These are phyloP conservation scores for Sugiyamaella smithiae DNA, from an alignment of 805 yeast genomes.

Conservation along the genomic window DNA sequence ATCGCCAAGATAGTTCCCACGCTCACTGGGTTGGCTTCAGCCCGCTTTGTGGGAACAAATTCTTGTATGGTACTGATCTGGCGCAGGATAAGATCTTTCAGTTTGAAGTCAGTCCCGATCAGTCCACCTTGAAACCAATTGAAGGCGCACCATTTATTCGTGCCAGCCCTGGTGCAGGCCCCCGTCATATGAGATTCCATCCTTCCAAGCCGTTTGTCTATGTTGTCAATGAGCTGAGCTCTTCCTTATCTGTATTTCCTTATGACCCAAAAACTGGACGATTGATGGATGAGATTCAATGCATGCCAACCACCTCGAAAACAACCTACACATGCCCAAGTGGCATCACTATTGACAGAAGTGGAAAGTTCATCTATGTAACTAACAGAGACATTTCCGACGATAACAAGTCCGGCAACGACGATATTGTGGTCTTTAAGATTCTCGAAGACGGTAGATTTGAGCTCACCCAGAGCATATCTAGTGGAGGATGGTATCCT, in stretches of 20 bases:
- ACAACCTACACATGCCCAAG: conserved; percentile 6
- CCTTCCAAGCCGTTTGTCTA: conserved; percentile 10
- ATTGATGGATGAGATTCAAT: conserved; percentile 3
- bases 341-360: conserved; percentile 9
- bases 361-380: conserved; percentile 8
- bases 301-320: conserved; percentile 1
- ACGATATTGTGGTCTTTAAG: conserved; percentile 12
- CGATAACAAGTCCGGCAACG: conserved; percentile 11
- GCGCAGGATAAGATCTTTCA: conserved; percentile 16
- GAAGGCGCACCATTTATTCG: conserved; percentile 1
- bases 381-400: conserved; percentile 13
- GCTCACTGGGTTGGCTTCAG: conserved; percentile 16
- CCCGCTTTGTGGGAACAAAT: conserved; percentile 4
- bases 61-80: conserved; percentile 12
- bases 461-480: conserved; percentile 6
- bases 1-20: conserved; percentile 16
- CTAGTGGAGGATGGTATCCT: conserved; percentile 12
- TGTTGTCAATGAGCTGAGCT: conserved; percentile 12
- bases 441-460: conserved; percentile 3
- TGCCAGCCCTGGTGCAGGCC: conserved; percentile 11
- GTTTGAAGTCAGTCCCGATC: conserved; percentile 5
- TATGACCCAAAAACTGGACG: conserved; percentile 8
- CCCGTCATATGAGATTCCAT: conserved; percentile 14
- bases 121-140: conserved; percentile 5
- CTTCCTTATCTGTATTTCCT: conserved; percentile 7